phyloP scores from a whole-genome alignment of 1,284 basidiomycete species.

The Flammula alnicola region DNA sequence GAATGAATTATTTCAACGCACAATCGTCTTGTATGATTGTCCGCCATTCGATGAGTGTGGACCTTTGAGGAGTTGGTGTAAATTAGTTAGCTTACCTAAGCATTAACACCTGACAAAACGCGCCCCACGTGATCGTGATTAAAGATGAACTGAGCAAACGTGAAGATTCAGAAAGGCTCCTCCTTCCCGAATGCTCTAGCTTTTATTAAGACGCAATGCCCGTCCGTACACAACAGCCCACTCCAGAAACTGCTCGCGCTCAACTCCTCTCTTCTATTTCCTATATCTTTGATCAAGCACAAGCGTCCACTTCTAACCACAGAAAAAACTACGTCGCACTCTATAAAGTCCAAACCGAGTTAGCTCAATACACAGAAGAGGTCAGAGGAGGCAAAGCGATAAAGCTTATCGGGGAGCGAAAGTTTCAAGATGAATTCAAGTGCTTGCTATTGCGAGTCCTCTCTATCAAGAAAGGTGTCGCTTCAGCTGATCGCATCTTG shows the following conservation, averaged over 20 bases:
- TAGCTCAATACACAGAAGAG: conserved; percentile 55
- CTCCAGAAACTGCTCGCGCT: conserved; percentile 9
- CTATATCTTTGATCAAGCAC: conserved; percentile 71
- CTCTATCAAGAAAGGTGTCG: conserved; percentile 82
- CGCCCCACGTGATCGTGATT: conserved; percentile 25
- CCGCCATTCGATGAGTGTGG: too few species aligned
- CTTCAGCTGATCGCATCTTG: conserved; percentile 78
- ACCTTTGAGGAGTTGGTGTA: too few species aligned
- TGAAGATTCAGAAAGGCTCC: too few species aligned
- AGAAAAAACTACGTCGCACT: conserved; percentile 87
- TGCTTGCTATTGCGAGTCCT: conserved; percentile 70
- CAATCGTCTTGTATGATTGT: conserved; percentile 69
- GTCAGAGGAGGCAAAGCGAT: conserved; percentile 30
- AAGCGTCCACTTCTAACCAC: conserved; percentile 78
- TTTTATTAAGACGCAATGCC: conserved; percentile 15
- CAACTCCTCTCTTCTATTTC: conserved; percentile 28
- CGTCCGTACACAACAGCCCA: conserved; percentile 6
- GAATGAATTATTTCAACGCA: conserved; percentile 78
- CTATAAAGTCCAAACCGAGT: conserved; percentile 74
- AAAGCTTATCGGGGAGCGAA: conserved; percentile 76
- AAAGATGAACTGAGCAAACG: too few species aligned
- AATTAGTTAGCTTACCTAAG: too few species aligned
- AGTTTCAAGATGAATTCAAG: conserved; percentile 78
- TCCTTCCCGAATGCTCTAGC: neutral
- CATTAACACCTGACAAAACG: too few species aligned